A percentile compares a stretch with the other conserved stretches of the same genome.
These are phyloP conservation scores for Beauveria varroae DNA, from an alignment of 2,329 filamentous ascomycete species.

Conservation along the genomic window DNA sequence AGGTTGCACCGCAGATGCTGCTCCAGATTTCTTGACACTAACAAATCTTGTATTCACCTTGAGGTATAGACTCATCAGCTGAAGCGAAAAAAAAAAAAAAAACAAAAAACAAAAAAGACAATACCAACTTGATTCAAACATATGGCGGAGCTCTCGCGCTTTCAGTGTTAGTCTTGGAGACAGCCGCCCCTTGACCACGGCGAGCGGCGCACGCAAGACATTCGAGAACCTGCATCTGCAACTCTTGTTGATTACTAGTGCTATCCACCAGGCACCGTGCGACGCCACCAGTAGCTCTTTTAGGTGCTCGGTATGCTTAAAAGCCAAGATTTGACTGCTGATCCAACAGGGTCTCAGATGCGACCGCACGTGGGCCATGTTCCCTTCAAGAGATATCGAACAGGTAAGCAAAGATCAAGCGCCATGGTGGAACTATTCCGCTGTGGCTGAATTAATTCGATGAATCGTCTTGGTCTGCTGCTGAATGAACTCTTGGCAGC, in stretches of 20 bases:
- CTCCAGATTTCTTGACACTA: not conserved
- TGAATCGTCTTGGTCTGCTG: not conserved
- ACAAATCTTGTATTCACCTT: too few relatives aligned
- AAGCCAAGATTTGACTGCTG: not conserved
- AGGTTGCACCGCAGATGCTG: not conserved
- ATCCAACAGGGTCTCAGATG: not conserved
- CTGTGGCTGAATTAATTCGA: conserved; percentile 1
- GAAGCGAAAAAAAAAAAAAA: too few relatives aligned
- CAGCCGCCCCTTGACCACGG: not conserved
- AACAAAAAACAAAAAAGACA: too few relatives aligned
- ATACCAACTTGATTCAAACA: too few relatives aligned
- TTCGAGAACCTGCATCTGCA: not conserved
- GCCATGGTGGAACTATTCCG: not conserved
- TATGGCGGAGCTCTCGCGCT: not conserved
- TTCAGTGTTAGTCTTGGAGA: not conserved
- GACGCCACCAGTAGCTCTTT: conserved; percentile 1
- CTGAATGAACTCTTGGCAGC: not conserved
- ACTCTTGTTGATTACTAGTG: not conserved
- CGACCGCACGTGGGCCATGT: conserved; percentile 3
- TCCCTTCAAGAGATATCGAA: not conserved
- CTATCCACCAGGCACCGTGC: not conserved
- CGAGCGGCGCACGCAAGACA: not conserved
- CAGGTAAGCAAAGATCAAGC: not conserved
- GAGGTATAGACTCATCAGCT: too few relatives aligned
- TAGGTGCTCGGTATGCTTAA: conserved; percentile 1